Evolutionary conservation across 495 filamentous ascomycete species (phyloP).

Genomic region (Saxophila tyrrhenica): DNA sequence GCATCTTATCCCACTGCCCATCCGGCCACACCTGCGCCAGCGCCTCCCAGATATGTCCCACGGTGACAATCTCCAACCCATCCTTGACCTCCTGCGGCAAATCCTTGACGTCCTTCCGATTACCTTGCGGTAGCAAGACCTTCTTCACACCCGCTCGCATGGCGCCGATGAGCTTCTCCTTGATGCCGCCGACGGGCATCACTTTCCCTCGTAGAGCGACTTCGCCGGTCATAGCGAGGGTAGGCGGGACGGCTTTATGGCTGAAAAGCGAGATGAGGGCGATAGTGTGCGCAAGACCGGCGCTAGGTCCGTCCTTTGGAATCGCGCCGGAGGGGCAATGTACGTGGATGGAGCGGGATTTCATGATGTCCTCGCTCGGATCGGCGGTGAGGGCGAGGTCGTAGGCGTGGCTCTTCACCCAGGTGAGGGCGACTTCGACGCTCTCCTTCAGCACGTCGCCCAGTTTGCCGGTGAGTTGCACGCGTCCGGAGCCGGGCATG

Average conservation of each 20-base stretch:
- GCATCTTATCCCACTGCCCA: conserved; percentile 55
- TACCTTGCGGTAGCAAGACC: conserved; percentile 76
- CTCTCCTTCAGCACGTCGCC: conserved; percentile 95
- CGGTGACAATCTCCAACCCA: conserved; percentile 78
- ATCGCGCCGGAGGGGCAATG: conserved; percentile 94
- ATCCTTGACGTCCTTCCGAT: conserved; percentile 88
- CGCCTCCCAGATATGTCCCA: conserved; percentile 86
- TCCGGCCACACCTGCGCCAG: conserved; percentile 77
- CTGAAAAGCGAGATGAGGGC: conserved; percentile 86
- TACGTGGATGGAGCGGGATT: conserved; percentile 85
- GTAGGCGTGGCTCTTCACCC: conserved; percentile 94
- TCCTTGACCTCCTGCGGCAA: conserved; percentile 81
- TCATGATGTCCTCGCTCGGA: conserved; percentile 88
- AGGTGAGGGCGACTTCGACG: conserved; percentile 88
- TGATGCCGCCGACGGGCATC: conserved; percentile 86
- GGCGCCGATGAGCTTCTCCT: conserved; percentile 96
- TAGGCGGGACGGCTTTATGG: conserved; percentile 77
- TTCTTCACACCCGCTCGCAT: conserved; percentile 88
- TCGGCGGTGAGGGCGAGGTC: conserved; percentile 74
- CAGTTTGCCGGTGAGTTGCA: conserved; percentile 97
- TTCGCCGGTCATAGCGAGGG: conserved; percentile 96
- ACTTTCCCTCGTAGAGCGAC: conserved; percentile 80
- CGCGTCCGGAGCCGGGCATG: conserved; percentile 85
- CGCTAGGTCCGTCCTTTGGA: conserved; percentile 83
- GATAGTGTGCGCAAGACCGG: conserved; percentile 87